Percentiles rank a stretch among this genome's conserved stretches.
Evolutionary conservation across 192 early-diverging fungal species (phyloP).

Genomic region (Glomus cerebriforme): DNA sequence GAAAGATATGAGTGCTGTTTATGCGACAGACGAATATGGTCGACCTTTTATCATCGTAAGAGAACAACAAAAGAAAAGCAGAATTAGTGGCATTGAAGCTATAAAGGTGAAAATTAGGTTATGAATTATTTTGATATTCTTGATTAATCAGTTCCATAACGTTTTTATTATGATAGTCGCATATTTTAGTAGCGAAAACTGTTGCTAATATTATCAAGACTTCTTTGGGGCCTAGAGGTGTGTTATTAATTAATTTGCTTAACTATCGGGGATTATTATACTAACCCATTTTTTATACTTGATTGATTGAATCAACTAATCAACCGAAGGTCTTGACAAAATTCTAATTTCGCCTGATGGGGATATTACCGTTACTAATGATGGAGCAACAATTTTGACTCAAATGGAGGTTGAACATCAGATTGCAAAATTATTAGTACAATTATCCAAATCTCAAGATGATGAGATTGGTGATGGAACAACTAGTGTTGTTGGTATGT

Average conservation of each 20-base stretch:
- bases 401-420: constrained; percentile 99
- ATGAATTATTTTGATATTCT: not conserved
- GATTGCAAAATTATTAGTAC: constrained; percentile 97
- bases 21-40: constrained; percentile 95
- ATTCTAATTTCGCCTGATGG: constrained; percentile 99
- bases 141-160: not conserved
- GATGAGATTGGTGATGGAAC: constrained; percentile 99
- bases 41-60: constrained; percentile 98
- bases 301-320: not conserved
- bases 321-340: constrained; percentile 87
- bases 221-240: constrained; percentile 95
- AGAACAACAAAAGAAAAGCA: constrained; percentile 91
- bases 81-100: constrained; percentile 90
- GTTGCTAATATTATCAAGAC: constrained; percentile 98
- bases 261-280: not conserved
- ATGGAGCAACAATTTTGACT: constrained; percentile 97
- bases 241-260: not conserved
- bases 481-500: constrained; percentile 94
- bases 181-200: constrained; percentile 96
- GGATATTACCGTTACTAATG: constrained; percentile 99
- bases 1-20: constrained; percentile 64
- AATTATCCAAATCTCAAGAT: constrained; percentile 97
- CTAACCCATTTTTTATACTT: not conserved
- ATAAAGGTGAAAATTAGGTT: constrained; percentile 74
- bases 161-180: constrained; percentile 63